Percentiles rank a stretch among this genome's conserved stretches.
Conservation (phyloP, 2,329 filamentous ascomycete species). For the Monilinia fructicola region DNA sequence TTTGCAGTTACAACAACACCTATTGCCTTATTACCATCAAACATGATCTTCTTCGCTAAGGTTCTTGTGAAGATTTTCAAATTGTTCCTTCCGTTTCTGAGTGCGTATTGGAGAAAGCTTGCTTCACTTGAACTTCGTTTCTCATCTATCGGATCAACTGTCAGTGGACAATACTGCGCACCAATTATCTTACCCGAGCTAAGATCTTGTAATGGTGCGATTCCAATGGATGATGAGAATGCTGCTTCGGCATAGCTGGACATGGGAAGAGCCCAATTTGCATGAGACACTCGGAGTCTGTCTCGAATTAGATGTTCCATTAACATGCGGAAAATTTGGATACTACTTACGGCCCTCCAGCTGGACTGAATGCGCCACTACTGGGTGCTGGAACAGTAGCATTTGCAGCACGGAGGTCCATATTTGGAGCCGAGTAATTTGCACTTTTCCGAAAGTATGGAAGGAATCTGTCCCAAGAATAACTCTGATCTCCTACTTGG, state of each 20-base stretch:
- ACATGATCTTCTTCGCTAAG: conserved; percentile 17
- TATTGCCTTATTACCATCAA: conserved; percentile 1
- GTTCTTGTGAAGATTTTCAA: conserved; percentile 8
- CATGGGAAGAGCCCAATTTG: conserved; percentile 18
- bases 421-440: conserved; percentile 2
- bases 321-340: neutral
- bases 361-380: neutral
- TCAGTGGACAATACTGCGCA: conserved; percentile 13
- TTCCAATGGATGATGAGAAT: conserved; percentile 19
- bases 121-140: conserved; percentile 13
- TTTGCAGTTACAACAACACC: conserved; percentile 9
- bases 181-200: conserved; percentile 14
- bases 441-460: conserved; percentile 12
- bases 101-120: conserved; percentile 16
- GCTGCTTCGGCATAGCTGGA: conserved; percentile 13
- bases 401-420: conserved; percentile 1
- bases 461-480: conserved; percentile 8
- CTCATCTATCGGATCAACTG: neutral
- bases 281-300: conserved; percentile 16
- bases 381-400: conserved; percentile 9
- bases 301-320: neutral
- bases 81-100: conserved; percentile 3
- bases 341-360: conserved; percentile 7
- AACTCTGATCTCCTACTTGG: conserved; percentile 9
- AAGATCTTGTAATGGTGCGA: conserved; percentile 1